These are phyloP conservation scores for Drechslera avenae DNA, from an alignment of 2,329 filamentous ascomycete species.

Conservation along the genomic window DNA sequence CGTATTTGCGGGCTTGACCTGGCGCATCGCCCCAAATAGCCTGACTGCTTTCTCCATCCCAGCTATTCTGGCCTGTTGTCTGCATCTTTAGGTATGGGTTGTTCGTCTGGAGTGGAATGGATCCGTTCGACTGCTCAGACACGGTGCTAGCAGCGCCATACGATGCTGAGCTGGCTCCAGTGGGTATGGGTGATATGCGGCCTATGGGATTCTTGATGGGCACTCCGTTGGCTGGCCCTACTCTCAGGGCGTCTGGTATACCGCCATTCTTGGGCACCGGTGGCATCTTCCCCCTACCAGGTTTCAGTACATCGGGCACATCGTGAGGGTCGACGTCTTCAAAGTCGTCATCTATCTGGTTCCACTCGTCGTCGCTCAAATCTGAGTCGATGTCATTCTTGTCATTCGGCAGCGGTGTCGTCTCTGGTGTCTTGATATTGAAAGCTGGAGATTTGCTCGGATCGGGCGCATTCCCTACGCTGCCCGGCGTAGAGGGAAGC, in stretches of 20 bases:
- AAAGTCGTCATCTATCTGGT: slow-evolving; percentile 43
- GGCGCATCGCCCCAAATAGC: slow-evolving; percentile 47
- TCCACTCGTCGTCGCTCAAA: slow-evolving; percentile 42
- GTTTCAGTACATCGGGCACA: slow-evolving; percentile 45
- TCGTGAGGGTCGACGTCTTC: slow-evolving; percentile 40
- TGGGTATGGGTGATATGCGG: slow-evolving; percentile 37
- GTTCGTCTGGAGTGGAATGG: slow-evolving; percentile 48
- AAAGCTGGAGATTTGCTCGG: slow-evolving; percentile 48
- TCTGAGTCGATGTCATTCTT: slow-evolving; percentile 34
- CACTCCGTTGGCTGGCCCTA: slow-evolving; percentile 40
- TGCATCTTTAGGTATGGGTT: slow-evolving; percentile 53
- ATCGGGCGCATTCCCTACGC: slow-evolving; percentile 41
- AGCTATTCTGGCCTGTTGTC: slow-evolving; percentile 42
- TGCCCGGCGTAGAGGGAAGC: slow-evolving; percentile 26
- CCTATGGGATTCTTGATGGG: slow-evolving; percentile 38
- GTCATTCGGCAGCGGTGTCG: slow-evolving; percentile 30
- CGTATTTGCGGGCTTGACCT: slow-evolving; percentile 32
- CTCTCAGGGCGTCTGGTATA: slow-evolving; percentile 39
- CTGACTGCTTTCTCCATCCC: slow-evolving; percentile 46
- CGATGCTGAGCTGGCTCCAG: slow-evolving; percentile 35
- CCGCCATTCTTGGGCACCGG: slow-evolving; percentile 15
- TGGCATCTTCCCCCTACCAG: slow-evolving; percentile 39
- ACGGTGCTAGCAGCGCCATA: slow-evolving; percentile 38
- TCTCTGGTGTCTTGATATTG: slow-evolving; percentile 41
- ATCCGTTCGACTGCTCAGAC: slow-evolving; percentile 34